Percentiles rank a stretch among this genome's conserved stretches.
Evolutionary conservation across 148 eudicot genomes (phyloP).

Genomic region (Tetragonia tetragonoides): DNA sequence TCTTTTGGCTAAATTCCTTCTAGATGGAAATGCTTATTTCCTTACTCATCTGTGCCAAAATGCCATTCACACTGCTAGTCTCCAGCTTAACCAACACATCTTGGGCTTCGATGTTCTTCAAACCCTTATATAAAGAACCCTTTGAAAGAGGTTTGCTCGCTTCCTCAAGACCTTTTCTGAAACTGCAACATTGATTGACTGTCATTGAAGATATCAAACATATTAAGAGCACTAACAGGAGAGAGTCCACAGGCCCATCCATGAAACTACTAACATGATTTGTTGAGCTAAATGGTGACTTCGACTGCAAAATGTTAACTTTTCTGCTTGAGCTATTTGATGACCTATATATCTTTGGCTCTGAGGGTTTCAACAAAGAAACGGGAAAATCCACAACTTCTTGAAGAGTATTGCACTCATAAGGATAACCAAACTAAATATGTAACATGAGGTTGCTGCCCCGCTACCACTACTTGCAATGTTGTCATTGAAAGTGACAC

Average conservation of each 20-base stretch:
- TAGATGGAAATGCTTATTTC: constrained; percentile 47
- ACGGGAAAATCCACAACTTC: constrained; percentile 18
- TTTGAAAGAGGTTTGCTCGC: constrained; percentile 55
- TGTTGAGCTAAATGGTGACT: constrained; percentile 33
- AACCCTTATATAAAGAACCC: constrained; percentile 26
- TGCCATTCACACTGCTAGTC: constrained; percentile 14
- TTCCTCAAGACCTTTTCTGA: constrained; percentile 60
- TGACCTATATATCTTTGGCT: constrained; percentile 32
- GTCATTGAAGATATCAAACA: constrained; percentile 52
- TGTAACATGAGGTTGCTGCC: constrained; percentile 10
- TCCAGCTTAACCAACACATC: constrained; percentile 25
- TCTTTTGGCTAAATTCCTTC: constrained; percentile 40
- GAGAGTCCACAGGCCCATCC: constrained; percentile 41
- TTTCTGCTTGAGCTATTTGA: constrained; percentile 29
- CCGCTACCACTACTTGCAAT: constrained; percentile 17
- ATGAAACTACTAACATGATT: constrained; percentile 27
- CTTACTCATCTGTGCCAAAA: constrained; percentile 27
- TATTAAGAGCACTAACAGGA: constrained; percentile 44
- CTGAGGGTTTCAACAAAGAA: constrained; percentile 24
- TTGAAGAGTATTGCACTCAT: constrained; percentile 27
- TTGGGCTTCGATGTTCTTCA: constrained; percentile 2
- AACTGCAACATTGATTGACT: constrained; percentile 50
- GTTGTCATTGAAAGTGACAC: not conserved
- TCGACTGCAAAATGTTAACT: constrained; percentile 19
- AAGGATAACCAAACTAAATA: constrained; percentile 22